These are phyloP conservation scores for Rehmannia glutinosa DNA, from an alignment of 257 asterid genomes.

Conservation along the genomic window DNA sequence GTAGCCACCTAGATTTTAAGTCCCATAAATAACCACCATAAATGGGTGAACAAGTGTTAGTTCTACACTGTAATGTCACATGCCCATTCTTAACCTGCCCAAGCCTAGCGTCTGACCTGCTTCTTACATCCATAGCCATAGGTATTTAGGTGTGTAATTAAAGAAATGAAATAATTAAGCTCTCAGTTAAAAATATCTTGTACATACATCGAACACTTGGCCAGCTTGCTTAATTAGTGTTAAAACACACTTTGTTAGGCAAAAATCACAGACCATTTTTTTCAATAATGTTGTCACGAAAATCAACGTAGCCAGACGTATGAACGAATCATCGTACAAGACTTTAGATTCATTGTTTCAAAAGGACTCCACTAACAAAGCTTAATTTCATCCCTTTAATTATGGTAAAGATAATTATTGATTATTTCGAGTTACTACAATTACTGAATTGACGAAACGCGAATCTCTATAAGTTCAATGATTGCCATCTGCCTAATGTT, in stretches of 20 bases:
- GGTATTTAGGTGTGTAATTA: background rate
- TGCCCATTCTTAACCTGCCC: background rate
- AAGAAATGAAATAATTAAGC: no score
- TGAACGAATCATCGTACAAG: background rate
- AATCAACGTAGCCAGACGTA: background rate
- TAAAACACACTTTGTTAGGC: background rate
- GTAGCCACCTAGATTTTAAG: background rate
- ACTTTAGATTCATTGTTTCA: no score
- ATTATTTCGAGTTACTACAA: no score
- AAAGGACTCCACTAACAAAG: no score
- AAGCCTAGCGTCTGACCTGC: background rate
- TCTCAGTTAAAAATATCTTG: slow-evolving; percentile 8
- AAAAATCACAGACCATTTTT: background rate
- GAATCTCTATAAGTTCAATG: no score
- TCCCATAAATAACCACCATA: background rate
- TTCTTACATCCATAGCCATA: background rate
- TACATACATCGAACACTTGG: slow-evolving; percentile 3
- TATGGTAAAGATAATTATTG: no score
- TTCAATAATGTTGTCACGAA: background rate
- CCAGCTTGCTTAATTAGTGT: background rate
- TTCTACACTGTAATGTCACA: background rate
- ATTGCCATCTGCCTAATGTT: no score
- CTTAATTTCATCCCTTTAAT: no score
- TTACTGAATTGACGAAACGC: no score
- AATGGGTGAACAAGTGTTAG: slow-evolving; percentile 13